These are phyloP conservation scores for Pezicula carpinea DNA, from an alignment of 2,329 filamentous ascomycete species.

Conservation along the genomic window DNA sequence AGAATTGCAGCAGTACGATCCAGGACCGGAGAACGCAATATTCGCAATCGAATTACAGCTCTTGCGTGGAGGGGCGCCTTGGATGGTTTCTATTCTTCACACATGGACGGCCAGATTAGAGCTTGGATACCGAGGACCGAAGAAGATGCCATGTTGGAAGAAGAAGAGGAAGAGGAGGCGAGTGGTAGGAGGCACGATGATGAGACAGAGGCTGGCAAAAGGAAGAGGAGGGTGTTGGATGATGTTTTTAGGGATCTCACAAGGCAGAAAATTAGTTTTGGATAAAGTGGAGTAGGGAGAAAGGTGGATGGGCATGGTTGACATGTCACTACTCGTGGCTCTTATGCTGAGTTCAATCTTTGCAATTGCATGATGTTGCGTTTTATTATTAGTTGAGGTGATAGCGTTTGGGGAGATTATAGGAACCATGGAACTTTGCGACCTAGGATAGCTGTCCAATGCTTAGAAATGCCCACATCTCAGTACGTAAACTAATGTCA, in stretches of 20 bases:
- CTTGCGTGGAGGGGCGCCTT: slow-evolving; percentile 67
- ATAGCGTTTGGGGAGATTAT: too few species aligned
- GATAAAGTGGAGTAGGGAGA: slow-evolving; percentile 13
- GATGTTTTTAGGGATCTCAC: slow-evolving; percentile 77
- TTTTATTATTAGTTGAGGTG: too few species aligned
- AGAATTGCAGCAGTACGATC: slow-evolving; percentile 40
- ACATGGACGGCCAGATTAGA: slow-evolving; percentile 78
- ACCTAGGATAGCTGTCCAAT: too few species aligned
- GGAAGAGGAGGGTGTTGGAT: slow-evolving; percentile 74
- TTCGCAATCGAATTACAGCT: slow-evolving; percentile 65
- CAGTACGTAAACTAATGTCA: too few species aligned
- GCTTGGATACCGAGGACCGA: slow-evolving; percentile 65
- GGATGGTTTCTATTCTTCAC: slow-evolving; percentile 74
- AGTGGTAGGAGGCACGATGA: slow-evolving; percentile 31
- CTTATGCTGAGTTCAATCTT: too few species aligned
- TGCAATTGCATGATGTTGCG: background rate
- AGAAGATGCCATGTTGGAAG: slow-evolving; percentile 45
- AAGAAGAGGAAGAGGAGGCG: slow-evolving; percentile 37
- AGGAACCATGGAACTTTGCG: too few species aligned
- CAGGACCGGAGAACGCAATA: slow-evolving; percentile 49
- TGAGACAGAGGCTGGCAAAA: slow-evolving; percentile 49
- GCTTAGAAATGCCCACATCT: too few species aligned
- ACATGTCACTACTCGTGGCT: too few species aligned
- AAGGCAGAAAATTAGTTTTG: slow-evolving; percentile 64
- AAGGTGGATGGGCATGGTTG: too few species aligned